Conservation (phyloP, 2,329 filamentous ascomycete species). For the Dothistroma pini region DNA sequence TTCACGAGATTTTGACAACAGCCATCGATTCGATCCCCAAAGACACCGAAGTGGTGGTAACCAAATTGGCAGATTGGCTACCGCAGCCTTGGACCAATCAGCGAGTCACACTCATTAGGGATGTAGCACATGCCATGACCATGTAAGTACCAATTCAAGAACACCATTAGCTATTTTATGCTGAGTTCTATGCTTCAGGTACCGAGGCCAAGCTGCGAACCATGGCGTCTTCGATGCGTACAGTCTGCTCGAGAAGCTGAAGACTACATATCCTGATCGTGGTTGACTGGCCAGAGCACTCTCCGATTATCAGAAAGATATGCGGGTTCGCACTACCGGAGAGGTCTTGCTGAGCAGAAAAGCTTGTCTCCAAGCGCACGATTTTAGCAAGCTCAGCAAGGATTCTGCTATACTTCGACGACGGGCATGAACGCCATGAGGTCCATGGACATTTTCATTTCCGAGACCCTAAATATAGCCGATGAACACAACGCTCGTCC, state of each 20-base stretch:
- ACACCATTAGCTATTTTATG: neutral
- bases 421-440: neutral
- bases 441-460: no score
- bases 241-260: neutral
- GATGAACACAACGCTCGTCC: no score
- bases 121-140: constrained; percentile 40
- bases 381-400: neutral
- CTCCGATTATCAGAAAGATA: neutral
- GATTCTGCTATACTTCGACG: neutral
- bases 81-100: constrained; percentile 1
- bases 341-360: neutral
- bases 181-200: neutral
- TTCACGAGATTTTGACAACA: neutral
- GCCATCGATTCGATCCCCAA: constrained; percentile 1
- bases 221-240: constrained; percentile 8
- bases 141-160: neutral
- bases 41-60: neutral
- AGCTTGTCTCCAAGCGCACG: neutral
- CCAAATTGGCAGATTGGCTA: constrained; percentile 4
- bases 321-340: neutral
- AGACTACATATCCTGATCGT: neutral
- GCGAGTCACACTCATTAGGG: constrained; percentile 37
- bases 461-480: no score
- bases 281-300: neutral
- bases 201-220: constrained; percentile 8